These are phyloP conservation scores for Saprolegnia parasitica DNA, from an alignment of 352 stramenopile species.

Conservation along the genomic window DNA sequence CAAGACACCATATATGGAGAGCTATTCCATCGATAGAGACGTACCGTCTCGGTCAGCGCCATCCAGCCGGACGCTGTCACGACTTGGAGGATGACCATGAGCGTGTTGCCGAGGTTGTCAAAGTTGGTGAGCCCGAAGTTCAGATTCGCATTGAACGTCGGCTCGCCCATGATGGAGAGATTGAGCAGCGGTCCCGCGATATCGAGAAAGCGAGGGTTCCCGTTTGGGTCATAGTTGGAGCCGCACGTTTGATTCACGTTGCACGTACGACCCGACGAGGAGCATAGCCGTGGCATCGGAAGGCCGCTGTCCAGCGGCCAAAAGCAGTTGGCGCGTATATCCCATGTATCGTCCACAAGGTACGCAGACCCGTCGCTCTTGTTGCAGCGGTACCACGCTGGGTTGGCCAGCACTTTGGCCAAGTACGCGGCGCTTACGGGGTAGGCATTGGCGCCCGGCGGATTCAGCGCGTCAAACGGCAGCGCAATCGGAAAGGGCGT, in stretches of 20 bases:
- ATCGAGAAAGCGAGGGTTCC: conserved; percentile 58
- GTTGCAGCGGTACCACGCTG: conserved; percentile 38
- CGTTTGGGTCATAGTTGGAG: conserved; percentile 63
- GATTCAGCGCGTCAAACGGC: conserved; percentile 30
- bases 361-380: conserved; percentile 30
- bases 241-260: conserved; percentile 41
- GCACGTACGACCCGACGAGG: conserved; percentile 41
- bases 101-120: conserved; percentile 85
- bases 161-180: conserved; percentile 40
- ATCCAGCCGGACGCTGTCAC: conserved; percentile 94
- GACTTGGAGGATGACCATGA: conserved; percentile 91
- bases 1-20: conserved; percentile 26
- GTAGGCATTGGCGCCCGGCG: conserved; percentile 35
- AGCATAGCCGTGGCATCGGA: conserved; percentile 22
- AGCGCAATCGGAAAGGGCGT: conserved; percentile 68
- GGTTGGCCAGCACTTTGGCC: conserved; percentile 37
- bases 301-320: conserved; percentile 84
- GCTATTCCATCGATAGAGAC: conserved; percentile 45
- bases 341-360: conserved; percentile 47
- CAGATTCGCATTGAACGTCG: conserved; percentile 49
- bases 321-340: conserved; percentile 74
- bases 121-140: conserved; percentile 93
- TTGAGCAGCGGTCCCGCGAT: conserved; percentile 26
- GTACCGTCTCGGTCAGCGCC: conserved; percentile 87
- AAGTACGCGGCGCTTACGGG: conserved; percentile 52